These are phyloP conservation scores for Aspergillus sp. DNA, from an alignment of 2,329 filamentous ascomycete genomes.

Conservation along the genomic window DNA sequence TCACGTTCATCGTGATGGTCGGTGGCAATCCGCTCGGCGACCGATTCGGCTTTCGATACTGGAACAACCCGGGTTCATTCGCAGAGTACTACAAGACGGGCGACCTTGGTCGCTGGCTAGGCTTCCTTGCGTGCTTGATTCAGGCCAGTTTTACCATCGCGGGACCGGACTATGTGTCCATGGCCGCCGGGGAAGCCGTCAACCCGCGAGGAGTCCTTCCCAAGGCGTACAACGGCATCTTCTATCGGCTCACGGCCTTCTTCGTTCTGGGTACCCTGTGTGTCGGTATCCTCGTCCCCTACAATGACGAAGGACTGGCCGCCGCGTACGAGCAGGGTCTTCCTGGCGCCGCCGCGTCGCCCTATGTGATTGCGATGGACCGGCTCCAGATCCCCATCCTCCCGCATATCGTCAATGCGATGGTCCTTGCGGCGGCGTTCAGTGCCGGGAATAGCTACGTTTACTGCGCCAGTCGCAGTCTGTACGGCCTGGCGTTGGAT, in stretches of 20 bases:
- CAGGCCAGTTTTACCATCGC: conserved; percentile 67
- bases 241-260: conserved; percentile 73
- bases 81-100: conserved; percentile 64
- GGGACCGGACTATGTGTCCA: conserved; percentile 65
- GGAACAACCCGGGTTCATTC: conserved; percentile 67
- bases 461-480: conserved; percentile 67
- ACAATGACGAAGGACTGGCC: conserved; percentile 62
- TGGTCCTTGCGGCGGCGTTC: conserved; percentile 67
- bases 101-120: conserved; percentile 68
- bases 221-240: conserved; percentile 73
- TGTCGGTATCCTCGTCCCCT: conserved; percentile 70
- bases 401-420: conserved; percentile 71
- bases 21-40: conserved; percentile 75
- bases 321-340: conserved; percentile 59
- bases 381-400: conserved; percentile 62
- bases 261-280: conserved; percentile 73
- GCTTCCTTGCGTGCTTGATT: conserved; percentile 74
- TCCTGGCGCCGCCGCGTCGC: conserved; percentile 68
- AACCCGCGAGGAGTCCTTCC: conserved; percentile 70
- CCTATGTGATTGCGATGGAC: conserved; percentile 69
- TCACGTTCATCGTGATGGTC: conserved; percentile 80
- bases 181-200: conserved; percentile 67
- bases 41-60: conserved; percentile 71
- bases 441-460: conserved; percentile 68
- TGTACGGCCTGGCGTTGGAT: conserved; percentile 68